These are phyloP conservation scores for Limnanthes douglasii DNA, from an alignment of 345 rosid genomes.

Conservation along the genomic window DNA sequence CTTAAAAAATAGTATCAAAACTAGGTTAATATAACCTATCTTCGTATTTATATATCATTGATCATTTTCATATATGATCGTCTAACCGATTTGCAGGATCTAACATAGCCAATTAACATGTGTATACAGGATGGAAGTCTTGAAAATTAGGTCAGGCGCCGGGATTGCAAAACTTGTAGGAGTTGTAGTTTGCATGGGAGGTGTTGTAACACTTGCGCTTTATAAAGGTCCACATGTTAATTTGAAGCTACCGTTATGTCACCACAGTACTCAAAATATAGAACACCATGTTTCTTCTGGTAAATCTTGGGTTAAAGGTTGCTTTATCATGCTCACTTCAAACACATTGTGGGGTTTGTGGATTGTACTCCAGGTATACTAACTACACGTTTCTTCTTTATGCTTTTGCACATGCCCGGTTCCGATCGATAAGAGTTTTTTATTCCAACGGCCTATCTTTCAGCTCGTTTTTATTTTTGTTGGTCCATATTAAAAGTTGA, in stretches of 20 bases:
- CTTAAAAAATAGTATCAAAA: no score
- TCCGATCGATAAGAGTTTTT: neutral
- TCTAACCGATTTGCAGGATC: no score
- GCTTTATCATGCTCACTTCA: slow-evolving; percentile 60
- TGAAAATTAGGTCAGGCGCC: slow-evolving; percentile 34
- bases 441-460: neutral
- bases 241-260: slow-evolving; percentile 14
- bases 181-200: slow-evolving; percentile 35
- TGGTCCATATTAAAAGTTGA: no score
- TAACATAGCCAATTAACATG: no score
- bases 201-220: slow-evolving; percentile 69
- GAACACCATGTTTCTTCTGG: slow-evolving; percentile 7
- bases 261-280: slow-evolving; percentile 9
- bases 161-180: slow-evolving; percentile 72
- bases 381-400: slow-evolving; percentile 3
- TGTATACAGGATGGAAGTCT: slow-evolving; percentile 40
- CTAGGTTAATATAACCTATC: no score
- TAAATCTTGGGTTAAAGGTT: slow-evolving; percentile 45
- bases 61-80: no score
- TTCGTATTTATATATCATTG: no score
- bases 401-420: no score
- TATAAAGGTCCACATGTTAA: slow-evolving; percentile 56
- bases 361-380: slow-evolving; percentile 65
- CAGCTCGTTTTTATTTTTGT: neutral
- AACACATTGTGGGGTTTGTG: slow-evolving; percentile 67